phyloP scores from a whole-genome alignment of 208 protist species.

The Wallacemonas collosoma region DNA sequence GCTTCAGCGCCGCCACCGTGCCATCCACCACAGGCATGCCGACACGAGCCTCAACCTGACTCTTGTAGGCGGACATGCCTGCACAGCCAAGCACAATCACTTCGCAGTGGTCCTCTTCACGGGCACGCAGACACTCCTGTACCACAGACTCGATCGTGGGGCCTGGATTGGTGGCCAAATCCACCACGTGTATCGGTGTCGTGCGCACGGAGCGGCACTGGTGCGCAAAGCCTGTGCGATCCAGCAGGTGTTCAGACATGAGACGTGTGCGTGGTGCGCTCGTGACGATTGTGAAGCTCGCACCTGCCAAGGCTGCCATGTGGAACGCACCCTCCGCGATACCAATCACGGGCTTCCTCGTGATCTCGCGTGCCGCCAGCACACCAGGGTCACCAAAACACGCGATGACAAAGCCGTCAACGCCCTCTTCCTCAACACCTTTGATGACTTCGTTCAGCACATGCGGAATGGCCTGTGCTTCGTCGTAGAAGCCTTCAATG shows the following conservation, averaged over 20 bases:
- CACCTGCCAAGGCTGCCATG: slow-evolving; percentile 8
- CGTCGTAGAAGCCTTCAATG: slow-evolving; percentile 16
- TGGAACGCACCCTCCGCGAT: slow-evolving; percentile 12
- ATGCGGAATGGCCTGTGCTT: slow-evolving; percentile 12
- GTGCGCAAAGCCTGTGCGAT: slow-evolving; percentile 10
- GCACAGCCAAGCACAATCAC: slow-evolving; percentile 13
- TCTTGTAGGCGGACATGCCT: slow-evolving; percentile 7
- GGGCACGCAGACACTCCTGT: slow-evolving; percentile 11
- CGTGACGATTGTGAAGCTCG: slow-evolving; percentile 11
- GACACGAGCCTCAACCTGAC: slow-evolving; percentile 7
- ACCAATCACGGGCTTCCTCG: slow-evolving; percentile 11
- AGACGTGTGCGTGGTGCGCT: slow-evolving; percentile 15
- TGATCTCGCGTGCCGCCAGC: slow-evolving; percentile 6
- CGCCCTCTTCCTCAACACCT: slow-evolving; percentile 11
- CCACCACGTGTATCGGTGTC: slow-evolving; percentile 10
- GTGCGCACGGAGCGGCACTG: slow-evolving; percentile 13
- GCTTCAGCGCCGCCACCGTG: slow-evolving; percentile 9
- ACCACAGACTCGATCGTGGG: slow-evolving; percentile 12
- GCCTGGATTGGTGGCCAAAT: slow-evolving; percentile 4
- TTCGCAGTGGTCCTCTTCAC: slow-evolving; percentile 12
- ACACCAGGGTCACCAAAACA: slow-evolving; percentile 14
- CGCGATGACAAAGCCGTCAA: slow-evolving; percentile 10
- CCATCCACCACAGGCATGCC: slow-evolving; percentile 13
- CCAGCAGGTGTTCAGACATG: slow-evolving; percentile 12
- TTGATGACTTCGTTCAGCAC: slow-evolving; percentile 12